Base-by-base conservation (phyloP, 1,139 yeast genomes). In the Meyerozyma guilliermondii region DNA sequence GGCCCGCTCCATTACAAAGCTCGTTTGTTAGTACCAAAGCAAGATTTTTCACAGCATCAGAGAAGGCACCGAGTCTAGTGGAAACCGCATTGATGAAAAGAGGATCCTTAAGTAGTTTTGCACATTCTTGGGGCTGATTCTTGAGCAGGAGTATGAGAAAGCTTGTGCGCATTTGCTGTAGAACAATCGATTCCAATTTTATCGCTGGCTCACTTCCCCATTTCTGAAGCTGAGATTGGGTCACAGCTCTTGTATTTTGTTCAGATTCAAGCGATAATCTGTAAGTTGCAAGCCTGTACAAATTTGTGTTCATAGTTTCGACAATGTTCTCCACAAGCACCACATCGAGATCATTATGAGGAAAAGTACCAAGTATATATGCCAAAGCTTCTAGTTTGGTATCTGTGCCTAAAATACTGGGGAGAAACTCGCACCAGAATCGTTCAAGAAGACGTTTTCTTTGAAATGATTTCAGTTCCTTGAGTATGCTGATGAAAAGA, bases 1-100 rank as follows among this genome's bases (percentile, higher is more conserved):
- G 60, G 0, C 58, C 60, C 8, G 66, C 61, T 23, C 61, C 46
- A 18, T 57, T 63, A 47, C 79, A 73, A 3, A 74, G 50, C 41
- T 62, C 60, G 49, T 78, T 77, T 0, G 81, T 80, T 33, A 78
- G 52, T 2, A 71, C 52, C 13, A 75, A 67, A 0, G 77, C 83
- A 40, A 76, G 58, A 1, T 62, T 48, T 40, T 78, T 66, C 3
- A 74, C 68, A 28, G 59, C 55, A 29, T 63, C 59, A 0, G 80
- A 71, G 40, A 62, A 60, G 0, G 81, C 69, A 39, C 60, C 62
- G n/a, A 78, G 62, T 24, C 78, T 58, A 42, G 63, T 67, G 1
- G 81, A 68, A 13, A 78, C 59, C 0, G 74, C 71, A 18, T 64
- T 58, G 13, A 77, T 54, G 46, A 73, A 78, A 0, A 45, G 49